phyloP scores from a whole-genome alignment of 2,329 filamentous ascomycete genomes.

The Acrocalymma vagum region DNA sequence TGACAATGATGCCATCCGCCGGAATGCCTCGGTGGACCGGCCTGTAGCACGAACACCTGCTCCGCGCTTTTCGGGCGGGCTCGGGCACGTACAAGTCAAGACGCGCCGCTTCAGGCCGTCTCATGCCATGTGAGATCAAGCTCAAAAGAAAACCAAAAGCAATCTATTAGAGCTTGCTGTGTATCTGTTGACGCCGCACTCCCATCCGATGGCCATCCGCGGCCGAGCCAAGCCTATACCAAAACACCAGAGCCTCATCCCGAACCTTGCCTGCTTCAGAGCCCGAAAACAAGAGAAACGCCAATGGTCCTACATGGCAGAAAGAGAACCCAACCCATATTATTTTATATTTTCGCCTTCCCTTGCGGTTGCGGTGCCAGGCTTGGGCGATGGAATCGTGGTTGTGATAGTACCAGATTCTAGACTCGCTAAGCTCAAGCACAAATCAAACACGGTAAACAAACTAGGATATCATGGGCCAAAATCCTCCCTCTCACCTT shows the following conservation, averaged over 20 bases:
- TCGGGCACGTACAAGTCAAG: constrained; percentile 7
- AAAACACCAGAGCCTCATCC: constrained; percentile 29
- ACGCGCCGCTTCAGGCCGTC: constrained; percentile 8
- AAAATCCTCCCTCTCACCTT: constrained; percentile 51
- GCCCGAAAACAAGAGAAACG: constrained; percentile 16
- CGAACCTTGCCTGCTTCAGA: constrained; percentile 12
- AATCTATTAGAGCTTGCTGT: constrained; percentile 24
- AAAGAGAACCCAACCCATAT: constrained; percentile 2
- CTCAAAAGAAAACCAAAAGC: constrained; percentile 7
- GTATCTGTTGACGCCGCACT: constrained; percentile 35
- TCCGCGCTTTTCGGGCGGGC: constrained; percentile 2
- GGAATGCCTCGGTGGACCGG: constrained; percentile 27
- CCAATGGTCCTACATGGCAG: constrained; percentile 8
- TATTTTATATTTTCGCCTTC: neutral
- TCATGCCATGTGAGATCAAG: constrained; percentile 9
- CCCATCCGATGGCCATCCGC: constrained; percentile 37
- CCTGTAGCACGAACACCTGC: constrained; percentile 22
- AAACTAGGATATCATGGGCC: constrained; percentile 27
- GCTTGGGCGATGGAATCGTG: too few species aligned
- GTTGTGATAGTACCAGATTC: too few species aligned
- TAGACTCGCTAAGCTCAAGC: too few species aligned
- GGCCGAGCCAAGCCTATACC: constrained; percentile 40
- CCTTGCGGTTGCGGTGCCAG: neutral
- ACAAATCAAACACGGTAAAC: neutral
- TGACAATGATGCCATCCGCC: constrained; percentile 24